These are phyloP conservation scores for Sporothrix euskadiensis DNA, from an alignment of 2,329 filamentous ascomycete genomes.

Conservation along the genomic window DNA sequence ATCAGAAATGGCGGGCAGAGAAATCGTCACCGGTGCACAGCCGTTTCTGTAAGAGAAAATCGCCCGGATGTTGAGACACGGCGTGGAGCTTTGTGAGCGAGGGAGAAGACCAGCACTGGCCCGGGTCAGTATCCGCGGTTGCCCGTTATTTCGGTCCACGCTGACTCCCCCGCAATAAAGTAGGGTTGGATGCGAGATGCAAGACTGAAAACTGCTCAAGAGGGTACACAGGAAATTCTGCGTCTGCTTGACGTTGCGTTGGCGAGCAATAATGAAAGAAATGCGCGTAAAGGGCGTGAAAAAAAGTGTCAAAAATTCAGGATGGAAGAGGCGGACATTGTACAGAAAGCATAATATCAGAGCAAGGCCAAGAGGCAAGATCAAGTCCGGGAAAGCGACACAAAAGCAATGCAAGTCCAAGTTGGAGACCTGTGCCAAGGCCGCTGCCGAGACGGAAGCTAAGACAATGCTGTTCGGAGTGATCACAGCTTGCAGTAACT, in stretches of 20 bases:
- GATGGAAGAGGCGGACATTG: neutral
- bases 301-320: neutral
- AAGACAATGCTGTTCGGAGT: neutral
- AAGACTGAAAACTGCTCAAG: conserved; percentile 20
- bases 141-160: neutral
- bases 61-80: conserved; percentile 8
- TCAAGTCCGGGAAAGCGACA: neutral
- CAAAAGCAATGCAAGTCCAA: neutral
- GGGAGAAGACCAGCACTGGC: neutral
- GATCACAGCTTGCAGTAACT: neutral
- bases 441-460: neutral
- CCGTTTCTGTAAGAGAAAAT: neutral
- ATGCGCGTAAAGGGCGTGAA: neutral
- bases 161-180: neutral
- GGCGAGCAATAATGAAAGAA: neutral
- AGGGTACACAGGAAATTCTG: neutral
- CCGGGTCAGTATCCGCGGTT: conserved; percentile 8
- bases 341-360: neutral
- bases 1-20: neutral
- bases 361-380: neutral
- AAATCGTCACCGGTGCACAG: neutral
- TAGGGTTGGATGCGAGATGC: neutral
- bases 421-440: neutral
- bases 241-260: neutral
- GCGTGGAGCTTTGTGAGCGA: neutral